Percentiles rank a stretch among this genome's conserved stretches.
Conservation (phyloP, 2,329 filamentous ascomycete species). For the Ramularia endophylla region DNA sequence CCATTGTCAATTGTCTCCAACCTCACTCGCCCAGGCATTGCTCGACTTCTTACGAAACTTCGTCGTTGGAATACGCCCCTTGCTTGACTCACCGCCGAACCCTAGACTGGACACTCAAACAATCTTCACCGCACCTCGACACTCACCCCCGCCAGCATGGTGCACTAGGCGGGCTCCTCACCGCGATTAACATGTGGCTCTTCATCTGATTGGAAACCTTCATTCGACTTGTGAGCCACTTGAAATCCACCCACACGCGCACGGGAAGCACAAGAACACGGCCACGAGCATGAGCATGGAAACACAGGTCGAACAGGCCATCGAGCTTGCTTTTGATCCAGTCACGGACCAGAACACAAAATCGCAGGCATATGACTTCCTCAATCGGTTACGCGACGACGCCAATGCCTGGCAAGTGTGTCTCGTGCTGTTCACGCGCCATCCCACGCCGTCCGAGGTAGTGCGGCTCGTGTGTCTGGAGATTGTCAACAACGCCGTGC, state of each 20-base stretch:
- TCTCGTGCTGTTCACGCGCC: constrained; percentile 75
- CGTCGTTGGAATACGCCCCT: too few relatives aligned
- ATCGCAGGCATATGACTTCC: constrained; percentile 74
- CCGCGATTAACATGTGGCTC: background rate
- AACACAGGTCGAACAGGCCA: constrained; percentile 80
- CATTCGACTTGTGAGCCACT: background rate
- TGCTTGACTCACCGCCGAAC: too few relatives aligned
- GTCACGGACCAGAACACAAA: constrained; percentile 69
- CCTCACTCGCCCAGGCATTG: too few relatives aligned
- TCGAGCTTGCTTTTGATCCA: constrained; percentile 87
- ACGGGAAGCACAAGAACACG: too few relatives aligned
- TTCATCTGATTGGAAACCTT: background rate
- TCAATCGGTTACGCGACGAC: constrained; percentile 71
- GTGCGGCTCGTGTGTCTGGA: constrained; percentile 86
- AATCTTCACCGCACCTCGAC: too few relatives aligned
- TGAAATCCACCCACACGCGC: too few relatives aligned
- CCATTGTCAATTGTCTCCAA: too few relatives aligned
- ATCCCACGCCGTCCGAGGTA: constrained; percentile 70
- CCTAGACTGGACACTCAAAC: too few relatives aligned
- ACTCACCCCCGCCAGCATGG: constrained; percentile 4
- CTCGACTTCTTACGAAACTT: too few relatives aligned
- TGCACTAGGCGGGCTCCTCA: constrained; percentile 6
- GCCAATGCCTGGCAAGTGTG: constrained; percentile 87
- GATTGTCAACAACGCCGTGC: constrained; percentile 85
- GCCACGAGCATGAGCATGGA: constrained; percentile 21